phyloP scores from a whole-genome alignment of 148 eudicot species.

The Dysphania ambrosioides region DNA sequence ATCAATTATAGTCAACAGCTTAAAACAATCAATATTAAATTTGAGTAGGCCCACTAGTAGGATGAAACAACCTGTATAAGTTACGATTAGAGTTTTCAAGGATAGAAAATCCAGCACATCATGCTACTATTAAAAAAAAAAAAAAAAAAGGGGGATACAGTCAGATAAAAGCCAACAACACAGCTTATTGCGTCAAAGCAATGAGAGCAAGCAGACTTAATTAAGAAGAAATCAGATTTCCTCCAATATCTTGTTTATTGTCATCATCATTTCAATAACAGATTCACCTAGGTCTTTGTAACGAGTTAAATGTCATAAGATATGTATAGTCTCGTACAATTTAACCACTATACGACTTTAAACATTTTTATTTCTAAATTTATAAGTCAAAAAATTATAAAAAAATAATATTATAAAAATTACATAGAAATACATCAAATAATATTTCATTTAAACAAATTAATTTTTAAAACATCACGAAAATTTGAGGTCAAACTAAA shows the following conservation, averaged over 20 bases:
- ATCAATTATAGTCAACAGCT: neutral
- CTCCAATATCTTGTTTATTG: neutral
- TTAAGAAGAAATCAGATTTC: conserved; percentile 4
- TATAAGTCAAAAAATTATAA: no score
- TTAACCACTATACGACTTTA: no score
- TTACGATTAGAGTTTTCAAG: neutral
- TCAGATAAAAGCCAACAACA: no score
- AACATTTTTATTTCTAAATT: no score
- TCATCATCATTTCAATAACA: conserved; percentile 3
- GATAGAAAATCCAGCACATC: neutral
- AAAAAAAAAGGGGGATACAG: neutral
- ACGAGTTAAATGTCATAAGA: no score
- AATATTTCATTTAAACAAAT: no score
- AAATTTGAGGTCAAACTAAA: no score
- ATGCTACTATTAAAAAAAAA: neutral
- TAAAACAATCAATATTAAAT: neutral
- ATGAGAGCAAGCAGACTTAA: neutral
- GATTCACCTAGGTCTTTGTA: no score
- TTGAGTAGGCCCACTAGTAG: neutral
- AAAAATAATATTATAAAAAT: no score
- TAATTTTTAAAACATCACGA: no score
- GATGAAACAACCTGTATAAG: neutral
- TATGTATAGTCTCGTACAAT: no score
- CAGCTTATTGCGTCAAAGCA: neutral
- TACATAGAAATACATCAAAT: no score